Evolutionary conservation across 345 rosid species (phyloP).

Genomic region (Melaleuca quinquenervia): DNA sequence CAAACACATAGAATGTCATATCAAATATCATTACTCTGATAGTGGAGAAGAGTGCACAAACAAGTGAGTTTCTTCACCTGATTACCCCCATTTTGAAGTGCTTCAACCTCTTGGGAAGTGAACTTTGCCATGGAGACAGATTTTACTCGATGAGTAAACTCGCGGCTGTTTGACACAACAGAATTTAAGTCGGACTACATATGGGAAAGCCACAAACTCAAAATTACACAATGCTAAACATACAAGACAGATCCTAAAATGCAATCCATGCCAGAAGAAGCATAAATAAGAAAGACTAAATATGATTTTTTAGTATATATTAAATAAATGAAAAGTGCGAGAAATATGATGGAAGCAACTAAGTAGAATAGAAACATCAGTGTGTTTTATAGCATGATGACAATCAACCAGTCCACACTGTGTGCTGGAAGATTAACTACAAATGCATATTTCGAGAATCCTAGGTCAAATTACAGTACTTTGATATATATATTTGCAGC

Average conservation of each 20-base stretch:
- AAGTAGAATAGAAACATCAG: background rate
- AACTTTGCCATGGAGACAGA: constrained; percentile 97
- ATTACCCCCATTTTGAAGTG: constrained; percentile 95
- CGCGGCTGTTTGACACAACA: constrained; percentile 55
- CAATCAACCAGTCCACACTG: background rate
- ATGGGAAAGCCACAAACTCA: background rate
- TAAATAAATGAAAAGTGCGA: background rate
- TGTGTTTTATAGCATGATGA: background rate
- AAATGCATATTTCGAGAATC: too few species aligned
- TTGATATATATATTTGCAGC: too few species aligned
- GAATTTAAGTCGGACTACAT: background rate
- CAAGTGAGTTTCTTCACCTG: constrained; percentile 38
- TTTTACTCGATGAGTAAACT: constrained; percentile 96
- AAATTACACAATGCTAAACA: background rate
- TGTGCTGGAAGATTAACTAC: background rate
- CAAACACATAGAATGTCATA: constrained; percentile 9
- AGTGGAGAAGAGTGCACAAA: background rate
- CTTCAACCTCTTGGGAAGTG: constrained; percentile 90
- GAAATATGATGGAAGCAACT: background rate
- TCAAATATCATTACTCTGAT: background rate
- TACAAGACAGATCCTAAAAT: background rate
- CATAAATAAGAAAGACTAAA: background rate
- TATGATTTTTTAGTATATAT: background rate
- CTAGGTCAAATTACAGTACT: too few species aligned
- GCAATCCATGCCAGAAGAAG: background rate